phyloP scores from a whole-genome alignment of 2,329 filamentous ascomycete species.

The Albophoma yamanashiensis region DNA sequence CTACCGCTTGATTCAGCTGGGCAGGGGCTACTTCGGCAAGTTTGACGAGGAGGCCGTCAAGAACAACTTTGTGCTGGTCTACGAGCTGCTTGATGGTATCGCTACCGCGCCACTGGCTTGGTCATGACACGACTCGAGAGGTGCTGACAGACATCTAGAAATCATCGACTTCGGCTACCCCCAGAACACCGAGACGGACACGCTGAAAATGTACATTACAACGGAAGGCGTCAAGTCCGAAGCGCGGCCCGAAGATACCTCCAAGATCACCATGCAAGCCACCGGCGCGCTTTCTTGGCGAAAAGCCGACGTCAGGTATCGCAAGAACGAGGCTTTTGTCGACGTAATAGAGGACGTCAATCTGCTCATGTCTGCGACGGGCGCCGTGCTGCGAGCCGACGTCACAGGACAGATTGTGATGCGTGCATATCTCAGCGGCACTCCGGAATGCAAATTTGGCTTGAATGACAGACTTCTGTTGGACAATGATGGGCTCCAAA shows the following conservation, averaged over 20 bases:
- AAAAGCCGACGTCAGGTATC: slow-evolving; percentile 94
- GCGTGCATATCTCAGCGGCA: slow-evolving; percentile 93
- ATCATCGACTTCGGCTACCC: slow-evolving; percentile 99
- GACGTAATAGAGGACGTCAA: slow-evolving; percentile 99
- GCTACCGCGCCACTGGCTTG: not conserved
- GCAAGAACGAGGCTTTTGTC: slow-evolving; percentile 98
- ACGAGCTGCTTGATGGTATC: slow-evolving; percentile 86
- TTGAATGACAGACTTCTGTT: slow-evolving; percentile 90
- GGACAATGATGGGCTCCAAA: slow-evolving; percentile 60
- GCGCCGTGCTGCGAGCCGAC: slow-evolving; percentile 87
- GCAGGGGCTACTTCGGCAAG: slow-evolving; percentile 95
- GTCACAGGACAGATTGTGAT: slow-evolving; percentile 97
- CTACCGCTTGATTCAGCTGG: slow-evolving; percentile 81
- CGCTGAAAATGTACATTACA: slow-evolving; percentile 99
- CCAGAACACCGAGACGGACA: slow-evolving; percentile 97
- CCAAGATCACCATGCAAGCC: slow-evolving; percentile 98
- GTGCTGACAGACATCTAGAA: slow-evolving; percentile 40
- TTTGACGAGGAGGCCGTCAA: slow-evolving; percentile 99
- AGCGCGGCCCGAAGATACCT: slow-evolving; percentile 77
- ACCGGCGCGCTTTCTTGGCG: slow-evolving; percentile 96
- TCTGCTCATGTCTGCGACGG: slow-evolving; percentile 95
- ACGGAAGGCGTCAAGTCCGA: slow-evolving; percentile 97
- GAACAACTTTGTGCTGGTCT: slow-evolving; percentile 98
- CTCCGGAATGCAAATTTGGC: slow-evolving; percentile 97
- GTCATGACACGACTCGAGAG: no score